Evolutionary conservation across 257 asterid species (phyloP).

Genomic region (Solanum habrochaites): DNA sequence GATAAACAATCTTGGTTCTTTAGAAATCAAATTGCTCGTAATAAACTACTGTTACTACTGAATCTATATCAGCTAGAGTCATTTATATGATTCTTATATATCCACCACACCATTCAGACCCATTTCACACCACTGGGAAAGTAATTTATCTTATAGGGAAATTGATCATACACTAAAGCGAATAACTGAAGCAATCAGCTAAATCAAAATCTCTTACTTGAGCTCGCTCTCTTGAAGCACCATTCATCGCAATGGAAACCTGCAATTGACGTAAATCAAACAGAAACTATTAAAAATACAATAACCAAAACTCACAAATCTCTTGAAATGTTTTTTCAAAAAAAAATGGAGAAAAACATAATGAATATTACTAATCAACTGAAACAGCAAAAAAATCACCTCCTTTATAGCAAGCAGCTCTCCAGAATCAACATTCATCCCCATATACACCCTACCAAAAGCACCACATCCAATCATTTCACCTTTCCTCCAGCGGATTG

Average conservation of each 20-base stretch:
- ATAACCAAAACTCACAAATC: background rate
- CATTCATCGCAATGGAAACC: constrained; percentile 64
- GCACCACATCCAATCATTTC: constrained; percentile 95
- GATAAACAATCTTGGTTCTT: background rate
- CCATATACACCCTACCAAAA: constrained; percentile 97
- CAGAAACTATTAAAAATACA: background rate
- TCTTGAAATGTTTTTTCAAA: background rate
- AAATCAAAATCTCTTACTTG: constrained; percentile 33
- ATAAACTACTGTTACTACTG: background rate
- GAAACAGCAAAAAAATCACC: constrained; percentile 24
- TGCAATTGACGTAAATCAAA: constrained; percentile 12
- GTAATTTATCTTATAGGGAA: background rate
- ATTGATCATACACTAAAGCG: background rate
- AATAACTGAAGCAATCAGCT: background rate
- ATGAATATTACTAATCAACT: background rate
- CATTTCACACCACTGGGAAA: background rate
- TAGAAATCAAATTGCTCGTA: background rate
- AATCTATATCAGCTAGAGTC: background rate
- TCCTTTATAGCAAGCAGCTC: constrained; percentile 89
- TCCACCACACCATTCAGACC: background rate
- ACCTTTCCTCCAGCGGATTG: constrained; percentile 94
- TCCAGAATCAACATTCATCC: constrained; percentile 97
- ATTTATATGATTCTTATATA: background rate
- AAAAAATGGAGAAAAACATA: background rate
- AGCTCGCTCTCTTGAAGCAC: constrained; percentile 55